A percentile compares a stretch with the other conserved stretches of the same genome.
Evolutionary conservation across 2,329 filamentous ascomycete genomes (phyloP).

Genomic region (Colletotrichum aenigma): DNA sequence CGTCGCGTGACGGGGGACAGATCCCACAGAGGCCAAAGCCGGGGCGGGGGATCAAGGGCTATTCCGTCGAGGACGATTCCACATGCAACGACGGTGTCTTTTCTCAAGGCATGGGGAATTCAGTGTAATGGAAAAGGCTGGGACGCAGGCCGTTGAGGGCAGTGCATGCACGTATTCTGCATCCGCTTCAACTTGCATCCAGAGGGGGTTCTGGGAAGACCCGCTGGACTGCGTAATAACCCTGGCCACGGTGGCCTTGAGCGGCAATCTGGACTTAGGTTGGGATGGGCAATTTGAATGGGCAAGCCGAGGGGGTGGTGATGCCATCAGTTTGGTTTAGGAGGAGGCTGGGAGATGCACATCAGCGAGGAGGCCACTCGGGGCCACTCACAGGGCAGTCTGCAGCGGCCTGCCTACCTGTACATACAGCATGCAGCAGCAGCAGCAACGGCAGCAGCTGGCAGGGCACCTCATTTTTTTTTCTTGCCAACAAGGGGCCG

Average conservation of each 20-base stretch:
- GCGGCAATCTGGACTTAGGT: neutral
- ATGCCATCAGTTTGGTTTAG: slow-evolving; percentile 8
- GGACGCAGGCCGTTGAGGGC: neutral
- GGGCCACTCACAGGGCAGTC: neutral
- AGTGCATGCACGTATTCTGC: slow-evolving; percentile 8
- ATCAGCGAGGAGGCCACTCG: neutral
- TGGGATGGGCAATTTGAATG: neutral
- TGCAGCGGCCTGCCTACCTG: neutral
- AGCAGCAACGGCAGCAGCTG: neutral
- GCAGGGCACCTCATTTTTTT: neutral
- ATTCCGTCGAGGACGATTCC: neutral
- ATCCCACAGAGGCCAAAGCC: neutral
- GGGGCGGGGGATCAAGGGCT: neutral
- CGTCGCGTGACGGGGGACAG: neutral
- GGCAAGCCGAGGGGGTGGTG: slow-evolving; percentile 5
- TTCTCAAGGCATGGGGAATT: neutral
- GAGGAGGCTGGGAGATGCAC: slow-evolving; percentile 7
- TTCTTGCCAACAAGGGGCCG: neutral
- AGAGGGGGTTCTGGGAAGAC: neutral
- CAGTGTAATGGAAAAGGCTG: slow-evolving; percentile 13
- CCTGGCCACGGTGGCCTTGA: neutral
- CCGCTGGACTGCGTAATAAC: neutral
- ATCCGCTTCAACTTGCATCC: neutral
- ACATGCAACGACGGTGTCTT: neutral
- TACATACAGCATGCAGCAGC: neutral